phyloP scores from a whole-genome alignment of 352 stramenopile species.

The Phytopythium kandeliae region DNA sequence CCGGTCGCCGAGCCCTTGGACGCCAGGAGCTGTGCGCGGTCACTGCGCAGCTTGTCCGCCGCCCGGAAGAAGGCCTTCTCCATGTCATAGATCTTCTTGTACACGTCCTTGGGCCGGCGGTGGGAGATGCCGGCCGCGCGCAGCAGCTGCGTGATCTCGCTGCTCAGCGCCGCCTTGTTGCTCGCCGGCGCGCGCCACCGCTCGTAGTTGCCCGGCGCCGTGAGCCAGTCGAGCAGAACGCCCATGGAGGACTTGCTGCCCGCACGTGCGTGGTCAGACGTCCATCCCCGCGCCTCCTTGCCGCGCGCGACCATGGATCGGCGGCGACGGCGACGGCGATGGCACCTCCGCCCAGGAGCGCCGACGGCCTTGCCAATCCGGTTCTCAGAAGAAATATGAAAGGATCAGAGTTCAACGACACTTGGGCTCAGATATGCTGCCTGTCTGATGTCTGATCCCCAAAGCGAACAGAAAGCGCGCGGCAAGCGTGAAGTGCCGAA shows the following conservation, averaged over 20 bases:
- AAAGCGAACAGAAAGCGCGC: too few species aligned
- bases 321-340: too few species aligned
- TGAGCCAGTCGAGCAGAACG: conserved; percentile 45
- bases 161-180: conserved; percentile 8
- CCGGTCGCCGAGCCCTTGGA: conserved; percentile 16
- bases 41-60: conserved; percentile 14
- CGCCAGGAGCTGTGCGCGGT: conserved; percentile 14
- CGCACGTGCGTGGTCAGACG: conserved; percentile 16
- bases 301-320: neutral
- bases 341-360: too few species aligned
- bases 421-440: too few species aligned
- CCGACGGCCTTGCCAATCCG: too few species aligned
- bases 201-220: conserved; percentile 25
- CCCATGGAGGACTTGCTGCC: conserved; percentile 39
- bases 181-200: conserved; percentile 20
- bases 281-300: conserved; percentile 12
- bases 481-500: too few species aligned
- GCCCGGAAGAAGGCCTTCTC: conserved; percentile 26
- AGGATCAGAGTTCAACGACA: too few species aligned
- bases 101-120: conserved; percentile 17
- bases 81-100: conserved; percentile 24
- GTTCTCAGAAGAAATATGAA: too few species aligned
- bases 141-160: conserved; percentile 24
- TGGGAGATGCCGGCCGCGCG: conserved; percentile 18
- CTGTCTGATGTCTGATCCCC: too few species aligned